Percentiles rank a stretch among this genome's conserved stretches.
phyloP scores from a whole-genome alignment of 805 yeast genomes.

The Kodamaea kakaduensis region DNA sequence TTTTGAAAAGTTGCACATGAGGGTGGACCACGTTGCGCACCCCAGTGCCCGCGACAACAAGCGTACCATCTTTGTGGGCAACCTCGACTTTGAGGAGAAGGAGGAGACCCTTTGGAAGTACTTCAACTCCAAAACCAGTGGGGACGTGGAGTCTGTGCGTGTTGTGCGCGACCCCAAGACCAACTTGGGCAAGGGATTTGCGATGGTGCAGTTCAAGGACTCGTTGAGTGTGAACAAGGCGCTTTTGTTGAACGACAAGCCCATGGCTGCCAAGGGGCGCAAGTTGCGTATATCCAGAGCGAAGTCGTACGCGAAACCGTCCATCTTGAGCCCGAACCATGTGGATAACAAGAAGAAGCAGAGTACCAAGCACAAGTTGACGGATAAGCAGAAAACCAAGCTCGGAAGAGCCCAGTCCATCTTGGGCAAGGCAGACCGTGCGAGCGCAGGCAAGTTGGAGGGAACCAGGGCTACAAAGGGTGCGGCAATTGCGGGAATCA shows the following conservation, averaged over 20 bases:
- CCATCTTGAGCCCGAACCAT: constrained; percentile 42
- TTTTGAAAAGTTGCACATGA: constrained; percentile 68
- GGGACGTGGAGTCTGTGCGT: constrained; percentile 80
- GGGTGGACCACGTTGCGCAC: constrained; percentile 92
- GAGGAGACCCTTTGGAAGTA: constrained; percentile 88
- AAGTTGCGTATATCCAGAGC: constrained; percentile 72
- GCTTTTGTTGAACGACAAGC: constrained; percentile 67
- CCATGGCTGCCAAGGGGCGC: constrained; percentile 44
- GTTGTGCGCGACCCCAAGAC: constrained; percentile 89
- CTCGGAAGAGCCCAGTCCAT: constrained; percentile 75
- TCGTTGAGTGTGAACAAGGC: constrained; percentile 74
- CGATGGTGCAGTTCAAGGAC: constrained; percentile 86
- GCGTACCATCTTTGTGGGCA: constrained; percentile 87
- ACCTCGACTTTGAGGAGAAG: constrained; percentile 84
- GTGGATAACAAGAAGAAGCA: constrained; percentile 29
- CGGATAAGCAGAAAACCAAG: constrained; percentile 67
- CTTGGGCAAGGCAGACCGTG: constrained; percentile 76
- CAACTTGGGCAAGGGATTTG: constrained; percentile 95
- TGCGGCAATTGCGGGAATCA: constrained; percentile 53
- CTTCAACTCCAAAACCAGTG: constrained; percentile 47
- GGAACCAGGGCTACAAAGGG: constrained; percentile 79
- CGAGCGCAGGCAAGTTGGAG: constrained; percentile 66
- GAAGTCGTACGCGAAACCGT: constrained; percentile 38
- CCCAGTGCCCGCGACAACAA: constrained; percentile 83
- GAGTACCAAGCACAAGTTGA: constrained; percentile 33